Conservation (phyloP, 1,284 basidiomycete species). For the Sporisorium reilianum region DNA sequence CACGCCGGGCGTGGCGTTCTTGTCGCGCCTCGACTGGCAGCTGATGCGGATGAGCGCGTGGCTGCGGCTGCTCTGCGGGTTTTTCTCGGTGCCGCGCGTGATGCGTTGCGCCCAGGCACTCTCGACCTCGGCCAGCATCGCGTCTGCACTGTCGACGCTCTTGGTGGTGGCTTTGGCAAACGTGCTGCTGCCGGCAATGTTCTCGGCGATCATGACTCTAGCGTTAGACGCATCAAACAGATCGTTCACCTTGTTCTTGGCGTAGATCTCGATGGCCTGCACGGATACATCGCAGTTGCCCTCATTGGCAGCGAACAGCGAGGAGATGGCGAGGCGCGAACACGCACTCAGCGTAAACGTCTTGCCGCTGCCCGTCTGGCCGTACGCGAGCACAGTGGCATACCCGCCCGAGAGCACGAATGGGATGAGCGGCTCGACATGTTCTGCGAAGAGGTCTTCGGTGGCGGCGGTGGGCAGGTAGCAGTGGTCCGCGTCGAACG, state of each 20-base stretch:
- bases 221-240: slow-evolving; percentile 24
- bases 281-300: slow-evolving; percentile 6
- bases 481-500: slow-evolving; percentile 18
- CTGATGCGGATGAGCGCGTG: slow-evolving; percentile 35
- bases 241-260: slow-evolving; percentile 34
- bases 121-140: slow-evolving; percentile 20
- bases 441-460: slow-evolving; percentile 4
- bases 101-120: slow-evolving; percentile 21
- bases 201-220: slow-evolving; percentile 22
- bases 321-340: slow-evolving; percentile 15
- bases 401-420: slow-evolving; percentile 32
- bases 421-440: slow-evolving; percentile 23
- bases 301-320: slow-evolving; percentile 10
- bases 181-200: slow-evolving; percentile 16
- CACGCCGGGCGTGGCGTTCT: slow-evolving; percentile 29
- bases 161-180: slow-evolving; percentile 22
- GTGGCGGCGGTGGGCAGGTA: slow-evolving; percentile 19
- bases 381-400: slow-evolving; percentile 38
- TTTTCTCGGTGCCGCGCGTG: slow-evolving; percentile 34
- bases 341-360: slow-evolving; percentile 23
- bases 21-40: slow-evolving; percentile 7
- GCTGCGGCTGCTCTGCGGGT: slow-evolving; percentile 12
- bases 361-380: slow-evolving; percentile 36
- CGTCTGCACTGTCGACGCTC: neutral
- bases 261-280: slow-evolving; percentile 33